phyloP scores from a whole-genome alignment of 2,329 filamentous ascomycete species.

The Aspergillus sp. region DNA sequence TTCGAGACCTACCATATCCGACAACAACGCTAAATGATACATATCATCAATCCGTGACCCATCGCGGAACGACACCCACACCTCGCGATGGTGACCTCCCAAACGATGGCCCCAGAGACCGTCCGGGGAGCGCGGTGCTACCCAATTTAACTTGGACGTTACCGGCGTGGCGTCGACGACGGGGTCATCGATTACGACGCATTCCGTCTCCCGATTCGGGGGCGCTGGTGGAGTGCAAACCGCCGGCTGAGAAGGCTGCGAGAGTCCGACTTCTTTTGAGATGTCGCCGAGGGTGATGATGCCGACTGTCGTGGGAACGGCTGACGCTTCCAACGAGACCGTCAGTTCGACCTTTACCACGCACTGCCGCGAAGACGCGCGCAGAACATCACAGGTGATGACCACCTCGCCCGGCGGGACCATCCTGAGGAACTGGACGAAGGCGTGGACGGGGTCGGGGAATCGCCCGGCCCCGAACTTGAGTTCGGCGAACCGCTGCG shows the following conservation, averaged over 20 bases:
- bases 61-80: conserved; percentile 23
- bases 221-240: conserved; percentile 1
- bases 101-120: conserved; percentile 24
- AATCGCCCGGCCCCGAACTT: conserved; percentile 12
- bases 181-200: conserved; percentile 19
- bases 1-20: conserved; percentile 16
- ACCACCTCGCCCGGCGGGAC: conserved; percentile 15
- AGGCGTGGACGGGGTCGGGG: conserved; percentile 20
- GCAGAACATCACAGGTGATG: conserved; percentile 15
- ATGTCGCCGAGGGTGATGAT: conserved; percentile 18
- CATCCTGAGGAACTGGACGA: conserved; percentile 20
- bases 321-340: neutral
- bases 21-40: conserved; percentile 17
- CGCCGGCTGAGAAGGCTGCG: conserved; percentile 6
- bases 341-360: conserved; percentile 17
- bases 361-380: conserved; percentile 16
- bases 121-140: conserved; percentile 16
- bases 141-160: conserved; percentile 20
- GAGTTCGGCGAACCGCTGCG: conserved; percentile 11
- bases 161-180: conserved; percentile 22
- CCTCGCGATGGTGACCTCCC: conserved; percentile 21
- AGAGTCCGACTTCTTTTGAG: conserved; percentile 16
- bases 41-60: conserved; percentile 15
- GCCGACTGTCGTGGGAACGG: conserved; percentile 5
- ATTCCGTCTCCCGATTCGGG: conserved; percentile 17